phyloP scores from a whole-genome alignment of 2,329 filamentous ascomycete genomes.

The Pseudogymnoascus sp. region DNA sequence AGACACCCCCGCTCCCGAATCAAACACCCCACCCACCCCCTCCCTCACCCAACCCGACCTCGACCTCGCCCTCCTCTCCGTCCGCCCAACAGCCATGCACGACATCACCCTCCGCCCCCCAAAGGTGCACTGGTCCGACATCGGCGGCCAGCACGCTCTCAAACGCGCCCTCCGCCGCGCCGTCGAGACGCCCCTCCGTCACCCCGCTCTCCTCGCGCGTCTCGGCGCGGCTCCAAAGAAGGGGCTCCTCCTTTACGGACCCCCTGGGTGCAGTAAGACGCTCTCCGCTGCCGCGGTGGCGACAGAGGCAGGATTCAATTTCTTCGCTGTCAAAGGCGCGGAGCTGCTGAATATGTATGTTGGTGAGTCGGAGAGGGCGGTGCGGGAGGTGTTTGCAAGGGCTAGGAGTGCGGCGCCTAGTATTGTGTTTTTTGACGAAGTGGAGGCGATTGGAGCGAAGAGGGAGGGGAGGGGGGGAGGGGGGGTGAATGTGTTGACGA shows the following conservation, averaged over 20 bases:
- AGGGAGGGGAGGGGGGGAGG: slow-evolving; percentile 41
- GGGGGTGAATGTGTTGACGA: slow-evolving; percentile 78
- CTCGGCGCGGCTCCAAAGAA: slow-evolving; percentile 57
- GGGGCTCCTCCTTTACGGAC: slow-evolving; percentile 82
- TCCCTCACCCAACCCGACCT: slow-evolving; percentile 43
- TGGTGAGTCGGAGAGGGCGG: slow-evolving; percentile 80
- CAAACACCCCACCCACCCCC: not conserved
- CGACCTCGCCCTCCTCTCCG: slow-evolving; percentile 54
- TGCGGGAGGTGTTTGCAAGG: slow-evolving; percentile 78
- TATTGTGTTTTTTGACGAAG: slow-evolving; percentile 96
- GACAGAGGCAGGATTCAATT: slow-evolving; percentile 84
- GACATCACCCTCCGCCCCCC: slow-evolving; percentile 85
- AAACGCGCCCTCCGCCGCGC: slow-evolving; percentile 52
- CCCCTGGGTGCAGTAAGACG: slow-evolving; percentile 91
- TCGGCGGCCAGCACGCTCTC: slow-evolving; percentile 73
- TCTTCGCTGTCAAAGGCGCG: slow-evolving; percentile 87
- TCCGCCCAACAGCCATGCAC: slow-evolving; percentile 79
- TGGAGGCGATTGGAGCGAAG: slow-evolving; percentile 64
- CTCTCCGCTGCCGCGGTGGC: slow-evolving; percentile 85
- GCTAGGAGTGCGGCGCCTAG: slow-evolving; percentile 79
- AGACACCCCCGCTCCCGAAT: not conserved
- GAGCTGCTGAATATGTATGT: slow-evolving; percentile 97
- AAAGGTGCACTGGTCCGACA: slow-evolving; percentile 76
- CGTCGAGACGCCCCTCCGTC: slow-evolving; percentile 29
- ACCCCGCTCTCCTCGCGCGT: slow-evolving; percentile 41